Base-by-base conservation (phyloP, 805 yeast genomes). In the Lipomyces japonicus region DNA sequence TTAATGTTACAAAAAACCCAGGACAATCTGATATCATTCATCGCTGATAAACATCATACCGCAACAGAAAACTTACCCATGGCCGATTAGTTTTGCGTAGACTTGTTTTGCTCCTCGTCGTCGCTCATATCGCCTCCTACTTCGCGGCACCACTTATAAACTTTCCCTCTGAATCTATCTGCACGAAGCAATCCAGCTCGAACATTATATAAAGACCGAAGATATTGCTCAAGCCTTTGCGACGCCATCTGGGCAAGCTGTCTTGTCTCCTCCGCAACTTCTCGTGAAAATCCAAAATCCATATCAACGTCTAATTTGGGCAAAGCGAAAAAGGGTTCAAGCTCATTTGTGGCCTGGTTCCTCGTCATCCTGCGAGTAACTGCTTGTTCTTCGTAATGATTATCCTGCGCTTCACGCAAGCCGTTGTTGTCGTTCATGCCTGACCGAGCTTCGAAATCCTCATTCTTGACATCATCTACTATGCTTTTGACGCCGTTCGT, bases 141-240 rank as follows among this genome's bases (percentile, higher is more conserved):
- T 32, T 53, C 58, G 24, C 58, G 48, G 34, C 58, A 53, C 97
- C 97, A 91, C 58, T 79, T 77, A 55, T 74, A 76, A 40, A 93
- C 76, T 57, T 81, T 79, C 39, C 77, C 77, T 59, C 86, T 82
- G 58, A 85, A 75, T 53, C 91, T 72, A 59, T 85, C 86, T 0
- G 96, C 91, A 61, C 86, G 77, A 31, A 85, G 80, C 24, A 91
- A 70, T 0, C 89, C 95, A 61, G 76, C 76, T 59, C 97, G 75
- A 32, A 93, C 75, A 31, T 74, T 78, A n/a, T 79, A 73, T 61
- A 93, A 71, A 53, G 89, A 85, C 61, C 91, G 76, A 44, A 89
- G 82, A 64, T 84, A 91, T 67, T 93, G 97, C 63, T 87, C 89
- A 51, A 82, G 79, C 54, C 91, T 80, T 66, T 90, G 95, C 39